Conservation (phyloP, 2,329 filamentous ascomycete genomes). For the Dothidotthia symphoricarpi region DNA sequence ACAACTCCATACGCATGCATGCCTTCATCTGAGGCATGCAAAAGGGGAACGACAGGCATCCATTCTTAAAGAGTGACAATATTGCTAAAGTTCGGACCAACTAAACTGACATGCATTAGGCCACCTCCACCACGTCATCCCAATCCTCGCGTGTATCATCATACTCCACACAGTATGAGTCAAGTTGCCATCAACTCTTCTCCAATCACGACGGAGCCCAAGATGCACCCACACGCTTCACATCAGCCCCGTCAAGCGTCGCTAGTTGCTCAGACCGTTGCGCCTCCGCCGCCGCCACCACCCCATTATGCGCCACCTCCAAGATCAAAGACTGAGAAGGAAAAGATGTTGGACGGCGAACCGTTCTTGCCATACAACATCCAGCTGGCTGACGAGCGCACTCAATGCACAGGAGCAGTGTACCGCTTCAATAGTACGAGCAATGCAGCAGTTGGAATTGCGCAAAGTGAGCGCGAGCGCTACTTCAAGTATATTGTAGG, state of each 20-base stretch:
- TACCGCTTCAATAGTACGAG: constrained; percentile 84
- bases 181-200: constrained; percentile 19
- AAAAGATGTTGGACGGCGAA: constrained; percentile 81
- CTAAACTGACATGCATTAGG: too few species aligned
- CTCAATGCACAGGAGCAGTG: constrained; percentile 75
- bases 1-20: constrained; percentile 19
- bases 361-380: constrained; percentile 75
- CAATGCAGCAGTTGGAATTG: constrained; percentile 69
- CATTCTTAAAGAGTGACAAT: too few species aligned
- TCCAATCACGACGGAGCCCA: constrained; percentile 11
- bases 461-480: constrained; percentile 63
- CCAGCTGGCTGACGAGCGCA: constrained; percentile 77
- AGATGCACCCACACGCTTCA: background rate
- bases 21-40: too few species aligned
- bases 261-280: constrained; percentile 1
- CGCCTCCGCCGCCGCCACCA: constrained; percentile 42
- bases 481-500: constrained; percentile 71
- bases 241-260: too few species aligned
- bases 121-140: constrained; percentile 27
- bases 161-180: constrained; percentile 28
- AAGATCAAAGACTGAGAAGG: constrained; percentile 65
- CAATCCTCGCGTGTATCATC: constrained; percentile 31
- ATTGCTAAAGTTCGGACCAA: too few species aligned
- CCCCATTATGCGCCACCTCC: constrained; percentile 25
- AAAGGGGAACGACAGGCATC: too few species aligned